Conservation (phyloP, 2,329 filamentous ascomycete genomes). For the Xylariaceae sp. region DNA sequence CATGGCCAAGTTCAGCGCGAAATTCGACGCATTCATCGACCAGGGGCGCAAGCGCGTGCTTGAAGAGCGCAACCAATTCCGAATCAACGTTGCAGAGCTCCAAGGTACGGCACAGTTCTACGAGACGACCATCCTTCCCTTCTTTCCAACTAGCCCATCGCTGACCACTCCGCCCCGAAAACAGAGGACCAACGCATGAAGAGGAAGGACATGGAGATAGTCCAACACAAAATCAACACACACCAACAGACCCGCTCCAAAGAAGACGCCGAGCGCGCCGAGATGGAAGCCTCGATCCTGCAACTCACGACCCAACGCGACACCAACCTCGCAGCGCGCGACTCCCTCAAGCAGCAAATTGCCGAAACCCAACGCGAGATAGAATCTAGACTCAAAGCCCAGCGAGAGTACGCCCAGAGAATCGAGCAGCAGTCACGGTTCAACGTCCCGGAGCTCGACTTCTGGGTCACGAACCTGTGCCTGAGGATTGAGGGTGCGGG, state of each 20-base stretch:
- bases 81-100: conserved; percentile 82
- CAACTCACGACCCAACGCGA: conserved; percentile 58
- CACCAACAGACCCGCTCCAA: conserved; percentile 73
- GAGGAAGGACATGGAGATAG: conserved; percentile 80
- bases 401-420: conserved; percentile 67
- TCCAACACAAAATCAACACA: conserved; percentile 65
- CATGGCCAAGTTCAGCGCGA: conserved; percentile 87
- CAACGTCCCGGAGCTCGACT: conserved; percentile 89
- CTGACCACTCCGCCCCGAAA: not conserved
- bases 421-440: conserved; percentile 80
- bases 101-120: conserved; percentile 61
- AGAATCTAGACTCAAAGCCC: conserved; percentile 64
- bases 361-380: conserved; percentile 67
- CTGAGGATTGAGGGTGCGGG: conserved; percentile 86
- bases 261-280: conserved; percentile 70
- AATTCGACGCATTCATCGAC: conserved; percentile 93
- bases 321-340: conserved; percentile 53
- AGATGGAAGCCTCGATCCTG: conserved; percentile 64
- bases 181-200: conserved; percentile 89
- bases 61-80: conserved; percentile 91
- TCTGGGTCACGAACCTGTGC: conserved; percentile 91
- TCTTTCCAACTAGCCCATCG: too few relatives aligned
- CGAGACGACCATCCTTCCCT: not conserved
- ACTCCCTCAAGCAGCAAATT: conserved; percentile 58
- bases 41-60: conserved; percentile 82